Evolutionary conservation across 768 basidiomycete genomes (phyloP).

Genomic region (Naematelia aurantialba): DNA sequence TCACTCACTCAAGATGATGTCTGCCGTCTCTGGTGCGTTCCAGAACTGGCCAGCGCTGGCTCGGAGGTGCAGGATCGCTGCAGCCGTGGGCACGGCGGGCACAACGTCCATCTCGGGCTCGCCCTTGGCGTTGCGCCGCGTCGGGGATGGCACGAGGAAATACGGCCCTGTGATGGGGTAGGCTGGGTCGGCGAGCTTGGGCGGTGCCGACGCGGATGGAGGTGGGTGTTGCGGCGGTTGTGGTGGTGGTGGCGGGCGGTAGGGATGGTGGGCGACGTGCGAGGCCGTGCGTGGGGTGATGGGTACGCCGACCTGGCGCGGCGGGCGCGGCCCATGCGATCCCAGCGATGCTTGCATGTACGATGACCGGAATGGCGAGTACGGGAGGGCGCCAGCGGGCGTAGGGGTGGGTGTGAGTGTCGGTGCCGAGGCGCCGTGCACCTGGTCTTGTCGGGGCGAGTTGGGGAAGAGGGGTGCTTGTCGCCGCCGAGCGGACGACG

Average conservation of each 20-base stretch:
- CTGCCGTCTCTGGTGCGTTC: slow-evolving; percentile 30
- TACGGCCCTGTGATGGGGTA: neutral
- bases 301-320: too few relatives aligned
- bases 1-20: slow-evolving; percentile 27
- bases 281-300: neutral
- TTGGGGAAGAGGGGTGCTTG: slow-evolving; percentile 18
- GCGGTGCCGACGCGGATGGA: neutral
- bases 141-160: neutral
- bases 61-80: slow-evolving; percentile 25
- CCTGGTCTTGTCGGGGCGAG: slow-evolving; percentile 8
- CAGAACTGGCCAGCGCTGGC: slow-evolving; percentile 33
- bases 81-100: neutral
- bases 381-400: neutral
- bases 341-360: too few relatives aligned
- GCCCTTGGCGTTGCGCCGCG: neutral
- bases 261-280: neutral
- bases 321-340: too few relatives aligned
- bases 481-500: slow-evolving; percentile 14
- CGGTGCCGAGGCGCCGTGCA: neutral
- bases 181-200: neutral
- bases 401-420: neutral
- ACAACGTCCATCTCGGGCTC: neutral
- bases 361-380: neutral
- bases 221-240: neutral
- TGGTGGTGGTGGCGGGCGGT: neutral